Base-by-base conservation (phyloP, 1,139 yeast genomes). In the Suhomyces yuchorum region DNA sequence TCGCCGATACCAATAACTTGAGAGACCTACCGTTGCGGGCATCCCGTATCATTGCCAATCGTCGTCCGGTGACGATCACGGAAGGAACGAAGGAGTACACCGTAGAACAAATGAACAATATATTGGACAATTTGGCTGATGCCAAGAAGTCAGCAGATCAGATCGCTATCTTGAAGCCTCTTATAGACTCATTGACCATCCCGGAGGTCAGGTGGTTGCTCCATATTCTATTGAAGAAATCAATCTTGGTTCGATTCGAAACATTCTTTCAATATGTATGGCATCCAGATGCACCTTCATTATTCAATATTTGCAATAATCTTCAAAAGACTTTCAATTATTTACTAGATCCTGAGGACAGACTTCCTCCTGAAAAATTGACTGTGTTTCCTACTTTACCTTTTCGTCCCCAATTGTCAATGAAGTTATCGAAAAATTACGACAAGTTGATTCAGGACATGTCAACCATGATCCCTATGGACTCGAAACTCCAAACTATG, bases 251-350 rank as follows among this genome's bases (percentile, higher is more conserved):
- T 2, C 77, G 82, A 12, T 77, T 84, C 48, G 96, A 88, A 56
- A 73, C 77, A 44, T 68, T 75, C n/a, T 73, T 90, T 50, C 69
- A 90, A 40, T 60, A 66, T n/a, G 60, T 70, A 30, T 90, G 95
- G 91, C 96, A 91, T 60, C 92, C 92, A 0, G 92, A 89, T 62
- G 95, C 96, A 0, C 71, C 76, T 12, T 75, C 77, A 1, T 75
- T 88, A 23, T 81, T 77, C 53, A 81, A 82, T 49, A 81, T 87
- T 8, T 87, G 92, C n/a, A 82, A 84, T 48, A 82, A 82, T 56
- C 65, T 92, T 43, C 73, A 81, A 49, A 70, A 77, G 9, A 84
- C 89, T 0, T 81, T 91, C 52, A 71, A 82, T 66, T 80, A 74
- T 49, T 70, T 90, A 14, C 63, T 69, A 42, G 84, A 87, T 53